Conservation (phyloP, 2,329 filamentous ascomycete genomes). For the Sphaceloma murrayae region DNA sequence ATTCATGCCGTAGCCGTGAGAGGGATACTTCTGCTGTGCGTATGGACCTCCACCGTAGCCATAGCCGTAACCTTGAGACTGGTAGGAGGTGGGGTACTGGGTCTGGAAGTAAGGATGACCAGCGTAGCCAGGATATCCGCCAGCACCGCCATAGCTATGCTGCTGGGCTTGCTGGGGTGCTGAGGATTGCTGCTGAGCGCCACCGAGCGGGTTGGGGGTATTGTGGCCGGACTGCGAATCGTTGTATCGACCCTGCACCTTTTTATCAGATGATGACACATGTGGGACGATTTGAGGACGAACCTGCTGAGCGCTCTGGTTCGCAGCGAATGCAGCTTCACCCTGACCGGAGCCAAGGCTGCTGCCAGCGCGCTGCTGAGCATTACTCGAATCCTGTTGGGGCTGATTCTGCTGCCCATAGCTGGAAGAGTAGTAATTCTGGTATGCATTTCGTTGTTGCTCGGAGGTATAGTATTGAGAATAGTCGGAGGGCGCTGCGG, state of each 20-base stretch:
- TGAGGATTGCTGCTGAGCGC: constrained; percentile 45
- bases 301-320: constrained; percentile 49
- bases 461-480: constrained; percentile 77
- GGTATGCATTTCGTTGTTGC: constrained; percentile 63
- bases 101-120: constrained; percentile 51
- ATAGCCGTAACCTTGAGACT: constrained; percentile 51
- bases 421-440: constrained; percentile 54
- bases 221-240: constrained; percentile 81
- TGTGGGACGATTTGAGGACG: not conserved
- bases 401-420: constrained; percentile 42
- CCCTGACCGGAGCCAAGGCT: constrained; percentile 57
- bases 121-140: constrained; percentile 51
- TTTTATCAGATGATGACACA: constrained; percentile 32
- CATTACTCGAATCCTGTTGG: constrained; percentile 60
- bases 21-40: constrained; percentile 39
- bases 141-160: constrained; percentile 40
- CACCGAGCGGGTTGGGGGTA: constrained; percentile 71
- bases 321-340: constrained; percentile 53
- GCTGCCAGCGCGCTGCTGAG: constrained; percentile 67
- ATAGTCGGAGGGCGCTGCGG: constrained; percentile 68
- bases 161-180: constrained; percentile 35
- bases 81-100: constrained; percentile 53
- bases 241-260: constrained; percentile 65
- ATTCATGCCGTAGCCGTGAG: constrained; percentile 50
- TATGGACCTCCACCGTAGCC: constrained; percentile 42